Evolutionary conservation across 768 basidiomycete species (phyloP).

Genomic region (Russula dissimulans): DNA sequence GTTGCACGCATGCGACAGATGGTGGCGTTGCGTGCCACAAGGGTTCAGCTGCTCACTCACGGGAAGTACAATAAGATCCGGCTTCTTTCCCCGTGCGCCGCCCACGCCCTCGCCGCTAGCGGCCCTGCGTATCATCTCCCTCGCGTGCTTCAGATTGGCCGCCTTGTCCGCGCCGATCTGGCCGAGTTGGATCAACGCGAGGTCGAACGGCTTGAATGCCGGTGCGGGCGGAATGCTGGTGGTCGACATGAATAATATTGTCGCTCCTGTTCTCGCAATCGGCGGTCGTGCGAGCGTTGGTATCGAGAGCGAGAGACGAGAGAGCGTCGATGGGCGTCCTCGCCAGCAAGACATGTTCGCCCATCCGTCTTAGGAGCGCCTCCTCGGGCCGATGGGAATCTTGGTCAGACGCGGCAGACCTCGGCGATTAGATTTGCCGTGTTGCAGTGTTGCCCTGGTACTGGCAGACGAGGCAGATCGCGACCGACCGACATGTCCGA

Average conservation of each 20-base stretch:
- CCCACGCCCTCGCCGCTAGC: constrained; percentile 28
- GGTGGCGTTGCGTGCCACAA: too few species aligned
- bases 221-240: constrained; percentile 23
- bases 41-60: constrained; percentile 33
- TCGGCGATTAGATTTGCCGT: too few species aligned
- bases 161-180: constrained; percentile 58
- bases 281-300: not conserved
- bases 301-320: not conserved
- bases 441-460: too few species aligned
- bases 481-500: too few species aligned
- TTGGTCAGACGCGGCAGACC: too few species aligned
- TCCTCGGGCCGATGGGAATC: too few species aligned
- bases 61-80: constrained; percentile 77
- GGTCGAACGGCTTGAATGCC: constrained; percentile 60
- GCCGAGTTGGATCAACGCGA: constrained; percentile 91
- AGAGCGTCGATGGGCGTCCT: not conserved
- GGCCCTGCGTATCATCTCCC: constrained; percentile 69
- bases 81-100: constrained; percentile 44
- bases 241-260: not conserved
- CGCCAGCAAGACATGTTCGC: not conserved
- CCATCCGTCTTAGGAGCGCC: too few species aligned
- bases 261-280: not conserved
- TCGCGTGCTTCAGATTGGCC: constrained; percentile 75
- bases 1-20: too few species aligned
- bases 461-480: too few species aligned